A percentile compares a stretch with the other conserved stretches of the same genome.
These are phyloP conservation scores for Trichoderma atroviride DNA, from an alignment of 2,329 filamentous ascomycete genomes.

Conservation along the genomic window DNA sequence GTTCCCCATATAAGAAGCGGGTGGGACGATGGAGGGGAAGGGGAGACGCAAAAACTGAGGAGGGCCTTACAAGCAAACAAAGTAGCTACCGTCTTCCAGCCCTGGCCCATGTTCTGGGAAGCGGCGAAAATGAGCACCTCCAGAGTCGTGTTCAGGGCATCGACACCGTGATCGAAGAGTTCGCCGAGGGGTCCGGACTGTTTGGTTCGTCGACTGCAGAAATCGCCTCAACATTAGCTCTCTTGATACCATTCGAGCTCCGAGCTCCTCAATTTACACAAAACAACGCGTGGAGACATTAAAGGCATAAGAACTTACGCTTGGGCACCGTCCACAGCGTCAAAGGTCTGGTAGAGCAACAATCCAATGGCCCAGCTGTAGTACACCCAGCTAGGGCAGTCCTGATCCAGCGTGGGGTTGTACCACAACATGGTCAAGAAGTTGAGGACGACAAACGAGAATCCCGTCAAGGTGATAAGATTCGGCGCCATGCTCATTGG, in stretches of 20 bases:
- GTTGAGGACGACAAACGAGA: conserved; percentile 86
- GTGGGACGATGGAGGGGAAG: conserved; percentile 11
- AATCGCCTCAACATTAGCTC: background rate
- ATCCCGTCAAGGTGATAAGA: conserved; percentile 86
- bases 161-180: conserved; percentile 96
- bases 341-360: conserved; percentile 97
- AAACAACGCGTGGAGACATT: background rate
- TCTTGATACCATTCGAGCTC: background rate
- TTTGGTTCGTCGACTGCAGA: conserved; percentile 72
- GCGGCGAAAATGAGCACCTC: conserved; percentile 91
- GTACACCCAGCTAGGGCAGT: conserved; percentile 96
- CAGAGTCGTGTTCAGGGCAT: conserved; percentile 93
- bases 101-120: conserved; percentile 89
- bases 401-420: conserved; percentile 87
- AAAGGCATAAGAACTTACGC: conserved; percentile 62
- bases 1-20: background rate
- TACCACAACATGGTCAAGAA: conserved; percentile 94
- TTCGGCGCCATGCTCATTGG: conserved; percentile 93
- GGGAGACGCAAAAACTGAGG: background rate
- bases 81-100: conserved; percentile 82
- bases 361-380: conserved; percentile 85
- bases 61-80: conserved; percentile 74
- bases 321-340: conserved; percentile 92
- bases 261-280: background rate
- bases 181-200: conserved; percentile 95